Percentiles rank a stretch among this genome's conserved stretches.
Conservation (phyloP, 352 stramenopile species). For the Hyaloperonospora brassicae region DNA sequence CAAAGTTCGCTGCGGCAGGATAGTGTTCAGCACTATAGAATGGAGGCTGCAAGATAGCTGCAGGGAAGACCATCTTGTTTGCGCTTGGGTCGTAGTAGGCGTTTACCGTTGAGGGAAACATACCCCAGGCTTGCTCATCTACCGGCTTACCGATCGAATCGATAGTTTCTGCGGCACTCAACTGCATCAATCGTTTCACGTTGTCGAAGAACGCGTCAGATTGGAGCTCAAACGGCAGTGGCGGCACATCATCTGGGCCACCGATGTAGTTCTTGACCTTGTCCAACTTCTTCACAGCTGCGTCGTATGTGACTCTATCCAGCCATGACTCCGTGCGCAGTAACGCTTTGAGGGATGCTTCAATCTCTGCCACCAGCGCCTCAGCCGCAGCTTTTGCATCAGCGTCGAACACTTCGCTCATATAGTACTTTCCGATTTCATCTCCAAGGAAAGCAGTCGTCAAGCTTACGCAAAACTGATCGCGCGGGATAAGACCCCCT, state of each 20-base stretch:
- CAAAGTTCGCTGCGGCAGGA: slow-evolving; percentile 87
- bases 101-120: slow-evolving; percentile 90
- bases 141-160: slow-evolving; percentile 38
- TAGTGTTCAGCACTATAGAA: slow-evolving; percentile 72
- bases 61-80: slow-evolving; percentile 91
- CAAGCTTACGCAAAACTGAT: slow-evolving; percentile 55
- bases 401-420: slow-evolving; percentile 80
- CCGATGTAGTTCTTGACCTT: slow-evolving; percentile 80
- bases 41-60: slow-evolving; percentile 87
- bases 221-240: slow-evolving; percentile 49
- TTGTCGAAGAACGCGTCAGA: slow-evolving; percentile 50
- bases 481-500: slow-evolving; percentile 23
- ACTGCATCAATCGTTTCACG: slow-evolving; percentile 34
- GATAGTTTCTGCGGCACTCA: slow-evolving; percentile 23
- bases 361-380: slow-evolving; percentile 80
- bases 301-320: slow-evolving; percentile 67
- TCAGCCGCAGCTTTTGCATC: slow-evolving; percentile 66
- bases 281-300: slow-evolving; percentile 83
- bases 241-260: slow-evolving; percentile 34
- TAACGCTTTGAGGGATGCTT: slow-evolving; percentile 65
- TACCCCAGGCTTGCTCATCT: slow-evolving; percentile 62
- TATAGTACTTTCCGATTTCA: slow-evolving; percentile 86
- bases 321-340: slow-evolving; percentile 86
- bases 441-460: slow-evolving; percentile 81
- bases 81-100: slow-evolving; percentile 61